Conservation (phyloP, 768 basidiomycete species). For the Boletus speciosus region DNA sequence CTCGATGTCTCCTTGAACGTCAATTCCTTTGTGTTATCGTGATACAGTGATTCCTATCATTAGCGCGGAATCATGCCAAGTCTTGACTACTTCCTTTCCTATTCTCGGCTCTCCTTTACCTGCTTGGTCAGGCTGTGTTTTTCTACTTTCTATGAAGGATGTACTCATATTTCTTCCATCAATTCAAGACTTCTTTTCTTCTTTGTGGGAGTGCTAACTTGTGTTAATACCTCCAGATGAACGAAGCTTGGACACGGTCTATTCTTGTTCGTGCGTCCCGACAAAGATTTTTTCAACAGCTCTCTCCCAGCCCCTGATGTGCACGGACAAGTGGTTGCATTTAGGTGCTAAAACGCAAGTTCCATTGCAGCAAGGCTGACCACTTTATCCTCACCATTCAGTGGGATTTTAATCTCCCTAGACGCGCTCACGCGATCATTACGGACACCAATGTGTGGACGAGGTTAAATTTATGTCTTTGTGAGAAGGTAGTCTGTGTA, state of each 20-base stretch:
- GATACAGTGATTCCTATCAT: constrained; percentile 6
- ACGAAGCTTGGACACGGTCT: background rate
- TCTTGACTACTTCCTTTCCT: constrained; percentile 7
- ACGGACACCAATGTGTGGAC: too few species aligned
- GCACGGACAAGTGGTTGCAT: background rate
- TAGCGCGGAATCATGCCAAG: constrained; percentile 1
- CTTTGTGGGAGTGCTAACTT: background rate
- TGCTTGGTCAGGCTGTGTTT: constrained; percentile 24
- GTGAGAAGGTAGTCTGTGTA: background rate
- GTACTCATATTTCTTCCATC: constrained; percentile 16
- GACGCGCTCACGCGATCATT: background rate
- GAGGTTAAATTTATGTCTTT: background rate
- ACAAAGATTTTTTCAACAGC: background rate
- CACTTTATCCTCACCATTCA: background rate
- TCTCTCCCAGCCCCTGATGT: background rate
- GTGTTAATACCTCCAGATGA: background rate
- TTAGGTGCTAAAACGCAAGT: background rate
- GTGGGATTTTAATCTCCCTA: background rate
- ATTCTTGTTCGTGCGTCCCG: background rate
- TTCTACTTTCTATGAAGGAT: constrained; percentile 8
- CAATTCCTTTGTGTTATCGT: background rate
- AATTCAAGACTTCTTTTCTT: constrained; percentile 9
- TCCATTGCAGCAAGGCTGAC: background rate
- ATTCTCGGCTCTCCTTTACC: constrained; percentile 7
- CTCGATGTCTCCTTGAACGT: constrained; percentile 5